Percentiles rank a stretch among this genome's conserved stretches.
These are phyloP conservation scores for Hygrocybe punicea DNA, from an alignment of 768 basidiomycete genomes.

Conservation along the genomic window DNA sequence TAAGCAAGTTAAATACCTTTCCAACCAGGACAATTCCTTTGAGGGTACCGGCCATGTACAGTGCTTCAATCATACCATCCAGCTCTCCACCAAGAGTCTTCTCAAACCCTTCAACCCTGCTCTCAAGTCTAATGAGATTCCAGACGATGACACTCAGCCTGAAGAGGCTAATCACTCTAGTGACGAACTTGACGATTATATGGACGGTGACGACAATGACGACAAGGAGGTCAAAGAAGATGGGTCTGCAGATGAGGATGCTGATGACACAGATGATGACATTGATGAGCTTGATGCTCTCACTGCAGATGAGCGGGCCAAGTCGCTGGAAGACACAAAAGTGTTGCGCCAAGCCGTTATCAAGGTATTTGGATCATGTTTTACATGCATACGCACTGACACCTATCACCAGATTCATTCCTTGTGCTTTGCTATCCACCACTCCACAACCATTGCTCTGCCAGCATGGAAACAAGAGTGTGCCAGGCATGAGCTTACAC, in stretches of 20 bases:
- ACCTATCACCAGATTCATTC: slow-evolving; percentile 16
- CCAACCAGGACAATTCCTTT: slow-evolving; percentile 16
- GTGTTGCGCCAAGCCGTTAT: neutral
- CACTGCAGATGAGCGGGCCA: neutral
- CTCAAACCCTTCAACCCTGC: slow-evolving; percentile 28
- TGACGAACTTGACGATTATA: neutral
- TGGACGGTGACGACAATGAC: neutral
- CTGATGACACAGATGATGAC: neutral
- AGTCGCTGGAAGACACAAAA: neutral
- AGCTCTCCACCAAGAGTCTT: slow-evolving; percentile 34
- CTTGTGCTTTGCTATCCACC: slow-evolving; percentile 21
- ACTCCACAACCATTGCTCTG: slow-evolving; percentile 30
- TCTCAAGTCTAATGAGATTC: too few species aligned
- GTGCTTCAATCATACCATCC: slow-evolving; percentile 42
- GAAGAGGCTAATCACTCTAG: neutral
- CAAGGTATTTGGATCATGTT: neutral
- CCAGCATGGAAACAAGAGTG: slow-evolving; percentile 28
- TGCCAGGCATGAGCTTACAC: slow-evolving; percentile 3
- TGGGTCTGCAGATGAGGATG: slow-evolving; percentile 1
- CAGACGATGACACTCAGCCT: too few species aligned
- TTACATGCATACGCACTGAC: neutral
- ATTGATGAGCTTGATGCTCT: neutral
- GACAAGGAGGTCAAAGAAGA: slow-evolving; percentile 9
- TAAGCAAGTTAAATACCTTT: slow-evolving; percentile 29
- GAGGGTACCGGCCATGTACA: slow-evolving; percentile 21